Evolutionary conservation across 192 early-diverging fungal species (phyloP), one percentile per base, ranked within the genome.

Genomic region (Dissophora globulifera): DNA sequence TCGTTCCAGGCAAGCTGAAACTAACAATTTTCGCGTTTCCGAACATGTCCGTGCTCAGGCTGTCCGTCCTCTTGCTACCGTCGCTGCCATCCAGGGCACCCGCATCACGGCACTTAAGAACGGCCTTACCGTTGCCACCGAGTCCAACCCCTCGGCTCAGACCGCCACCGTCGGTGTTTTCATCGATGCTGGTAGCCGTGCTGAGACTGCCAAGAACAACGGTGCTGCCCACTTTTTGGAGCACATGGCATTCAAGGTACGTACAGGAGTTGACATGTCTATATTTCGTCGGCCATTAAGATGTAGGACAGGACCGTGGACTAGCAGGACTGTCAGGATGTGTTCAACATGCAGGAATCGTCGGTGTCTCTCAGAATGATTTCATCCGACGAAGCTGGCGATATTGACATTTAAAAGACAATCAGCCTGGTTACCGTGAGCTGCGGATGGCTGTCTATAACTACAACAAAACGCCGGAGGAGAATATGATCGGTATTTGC

Each of bases 211-310:
- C 67, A 81, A 84, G 53, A 94, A 93, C 87, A 99, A 99, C 67
- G 97, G 97, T 23, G 88, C 94, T 29, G 97, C 97, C 26, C 96
- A 99, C 84, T 99, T 99, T 64, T 81, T 99, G 51, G 97, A 99
- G 80, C 97, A 99, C 83, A 98, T 99, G 96, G 93, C 96, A 16
- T 99, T 97, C 90, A 99, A 99, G 87, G 93, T 93, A 80, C 30
- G 12, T n/a, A n/a, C n/a, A n/a, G n/a, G n/a, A n/a, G n/a, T n/a
- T n/a, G n/a, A n/a, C n/a, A n/a, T n/a, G n/a, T n/a, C n/a, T n/a
- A n/a, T n/a, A n/a, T n/a, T n/a, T n/a, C n/a, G n/a, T n/a, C n/a
- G n/a, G n/a, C n/a, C n/a, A n/a, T n/a, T n/a, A n/a, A n/a, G n/a
- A n/a, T n/a, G n/a, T n/a, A n/a, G n/a, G n/a, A n/a, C n/a, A n/a